Base-by-base conservation (phyloP, 2,329 filamentous ascomycete species). In the Claviceps pazoutovae region DNA sequence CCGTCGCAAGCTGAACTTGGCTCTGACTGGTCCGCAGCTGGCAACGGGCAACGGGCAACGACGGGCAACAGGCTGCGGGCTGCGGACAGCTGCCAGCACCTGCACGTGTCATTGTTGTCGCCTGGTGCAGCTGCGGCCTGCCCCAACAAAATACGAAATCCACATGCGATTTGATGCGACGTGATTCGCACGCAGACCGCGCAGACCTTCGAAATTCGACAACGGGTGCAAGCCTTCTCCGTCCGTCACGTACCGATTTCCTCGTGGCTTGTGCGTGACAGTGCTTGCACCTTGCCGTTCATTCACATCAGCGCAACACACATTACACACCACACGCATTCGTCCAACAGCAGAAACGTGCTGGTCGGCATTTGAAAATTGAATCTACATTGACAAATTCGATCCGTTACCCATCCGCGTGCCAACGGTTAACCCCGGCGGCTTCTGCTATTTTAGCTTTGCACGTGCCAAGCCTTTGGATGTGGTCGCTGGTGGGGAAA, bases 401-500 rank as follows among this genome's bases (percentile, higher is more conserved):
- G 42, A 23, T 23, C 23, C 42, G 23, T 21, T 21, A 34, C 30
- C 30, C 30, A 34, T 34, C 30, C 30, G 30, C 9, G 9, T 34
- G 30, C 9, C 30, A 34, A 21, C 19, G 19, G 19, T 21, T 3
- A 21, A 11, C 4, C 30, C 30, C n/a, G 19, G 16, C 4, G 17
- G 16, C 43, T 30, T 14, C 14, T 26, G 16, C 23, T 21, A 23
- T 17, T 19, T 30, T 30, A 9, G 43, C 43, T 37, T 48, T 48
- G 9, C 50, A 52, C 50, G 50, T 52, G 50, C 21, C 17, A 34
- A 34, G 30, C 16, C 26, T 17, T 46, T 34, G 19, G 38, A 23
- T n/a, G 19, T n/a, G 51, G 2, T 21, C 19, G 3, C 19, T 21
- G 2, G 43, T 53, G 48, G 51, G 42, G 48, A 53, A 47, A 53